Evolutionary conservation across 352 stramenopile species (phyloP).

Genomic region (Phytopythium montanum): DNA sequence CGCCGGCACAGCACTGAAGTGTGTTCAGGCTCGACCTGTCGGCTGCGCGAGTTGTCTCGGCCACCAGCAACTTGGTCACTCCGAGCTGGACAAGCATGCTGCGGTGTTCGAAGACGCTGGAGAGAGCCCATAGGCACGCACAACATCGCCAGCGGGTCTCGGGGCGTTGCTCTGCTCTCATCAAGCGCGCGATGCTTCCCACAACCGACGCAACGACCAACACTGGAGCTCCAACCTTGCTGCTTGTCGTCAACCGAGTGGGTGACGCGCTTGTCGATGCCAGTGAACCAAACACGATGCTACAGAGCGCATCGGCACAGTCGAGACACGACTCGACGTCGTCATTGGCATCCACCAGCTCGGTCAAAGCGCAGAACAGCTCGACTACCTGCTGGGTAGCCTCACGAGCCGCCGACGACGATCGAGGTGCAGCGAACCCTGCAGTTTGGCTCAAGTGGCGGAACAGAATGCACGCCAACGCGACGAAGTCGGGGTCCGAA

Average conservation of each 20-base stretch:
- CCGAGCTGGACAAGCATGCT: constrained; percentile 42
- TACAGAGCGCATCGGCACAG: constrained; percentile 60
- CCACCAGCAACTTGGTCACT: constrained; percentile 42
- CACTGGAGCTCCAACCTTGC: background rate
- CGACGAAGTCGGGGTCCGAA: constrained; percentile 31
- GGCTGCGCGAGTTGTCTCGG: constrained; percentile 26
- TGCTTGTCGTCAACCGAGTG: background rate
- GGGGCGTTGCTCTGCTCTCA: constrained; percentile 25
- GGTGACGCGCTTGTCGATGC: background rate
- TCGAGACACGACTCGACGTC: constrained; percentile 52
- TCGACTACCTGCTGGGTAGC: constrained; percentile 18
- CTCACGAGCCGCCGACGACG: background rate
- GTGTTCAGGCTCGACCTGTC: constrained; percentile 24
- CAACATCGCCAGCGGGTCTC: constrained; percentile 64
- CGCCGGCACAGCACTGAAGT: constrained; percentile 53
- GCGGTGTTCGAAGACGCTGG: constrained; percentile 36
- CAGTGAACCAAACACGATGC: constrained; percentile 29
- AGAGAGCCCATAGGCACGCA: constrained; percentile 55
- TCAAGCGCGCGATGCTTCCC: constrained; percentile 29
- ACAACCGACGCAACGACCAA: constrained; percentile 37
- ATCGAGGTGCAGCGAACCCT: constrained; percentile 10
- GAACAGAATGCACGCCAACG: constrained; percentile 52
- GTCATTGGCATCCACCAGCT: constrained; percentile 13
- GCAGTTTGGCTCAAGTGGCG: constrained; percentile 52
- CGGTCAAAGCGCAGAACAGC: constrained; percentile 46